Percentiles rank a stretch among this genome's conserved stretches.
Conservation (phyloP, 257 asterid species). For the Nicotiana knightiana region DNA sequence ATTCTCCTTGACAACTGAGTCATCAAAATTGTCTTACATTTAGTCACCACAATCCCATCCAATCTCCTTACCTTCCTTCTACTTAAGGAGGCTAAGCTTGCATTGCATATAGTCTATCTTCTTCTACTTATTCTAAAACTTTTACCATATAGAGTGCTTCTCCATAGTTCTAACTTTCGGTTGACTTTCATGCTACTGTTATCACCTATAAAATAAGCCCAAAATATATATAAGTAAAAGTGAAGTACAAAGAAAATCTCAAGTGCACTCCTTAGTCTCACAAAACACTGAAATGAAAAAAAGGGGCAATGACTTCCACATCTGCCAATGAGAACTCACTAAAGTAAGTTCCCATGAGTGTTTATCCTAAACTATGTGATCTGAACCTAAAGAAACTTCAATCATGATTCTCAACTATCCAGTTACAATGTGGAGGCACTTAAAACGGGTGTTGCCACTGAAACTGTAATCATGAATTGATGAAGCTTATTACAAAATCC, state of each 20-base stretch:
- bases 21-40: not conserved
- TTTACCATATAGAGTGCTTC: not conserved
- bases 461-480: conserved; percentile 4
- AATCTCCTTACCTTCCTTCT: not conserved
- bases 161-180: not conserved
- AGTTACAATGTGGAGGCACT: not conserved
- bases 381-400: not conserved
- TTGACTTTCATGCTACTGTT: not conserved
- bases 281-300: not conserved
- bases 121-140: not conserved
- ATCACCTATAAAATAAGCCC: not conserved
- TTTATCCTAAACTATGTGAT: not conserved
- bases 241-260: not conserved
- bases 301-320: not conserved
- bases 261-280: not conserved
- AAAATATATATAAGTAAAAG: not conserved
- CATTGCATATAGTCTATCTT: not conserved
- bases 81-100: not conserved
- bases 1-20: not conserved
- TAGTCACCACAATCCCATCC: not conserved
- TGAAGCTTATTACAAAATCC: not conserved
- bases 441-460: not conserved
- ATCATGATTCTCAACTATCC: too few species aligned
- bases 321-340: conserved; percentile 1
- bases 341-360: not conserved